Base-by-base conservation (phyloP, 345 rosid genomes). In the Eucalyptus polybractea region DNA sequence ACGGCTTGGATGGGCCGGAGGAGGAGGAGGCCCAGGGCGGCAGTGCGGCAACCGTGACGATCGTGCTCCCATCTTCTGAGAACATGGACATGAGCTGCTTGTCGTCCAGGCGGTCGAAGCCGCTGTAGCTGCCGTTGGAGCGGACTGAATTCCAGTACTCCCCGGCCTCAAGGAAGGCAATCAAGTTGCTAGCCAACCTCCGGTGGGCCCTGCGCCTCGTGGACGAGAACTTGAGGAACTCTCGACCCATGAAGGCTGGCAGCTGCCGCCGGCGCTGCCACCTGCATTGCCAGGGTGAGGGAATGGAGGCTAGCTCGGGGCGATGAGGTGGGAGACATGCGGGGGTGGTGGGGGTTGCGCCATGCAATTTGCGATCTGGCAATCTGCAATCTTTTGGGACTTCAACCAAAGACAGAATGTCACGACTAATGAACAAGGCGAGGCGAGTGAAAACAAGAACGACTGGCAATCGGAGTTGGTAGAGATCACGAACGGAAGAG, bases 181-280 rank as follows among this genome's bases (percentile, higher is more conserved):
- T 89, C 33, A 97, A 96, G 91, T 97, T 97, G 93, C 99, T 97
- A 6, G 93, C 91, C 3, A 95, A 97, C 56, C 99, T 94, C 62
- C 95, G 98, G 93, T 97, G 99, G 4, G 94, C 89, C 2, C 94
- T 95, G 22, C 99, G 96, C 49, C 96, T 91, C 45, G 92, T 80
- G 42, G 96, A 89, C 11, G 97, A 95, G 95, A 97, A 97, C 87
- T 97, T 94, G 1, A 97, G 94, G 91, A 97, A 97, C 89, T 96
- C 99, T 96, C 98, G 44, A 94, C 93, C 97, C 97, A 95, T 1
- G 94, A 93, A 12, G 96, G 93, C 37, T 92, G 54, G 86, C 87
- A 15, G 89, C 88, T 60, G 87, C 80, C 83, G 89, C 33, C 22
- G 10, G 42, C 14, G 90, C 56, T 67, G 2, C 50, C 13, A 53